Evolutionary conservation across 129 eudicot genomes (phyloP), one percentile per base, ranked within the genome.

Genomic region (Helichrysum umbraculigerum): DNA sequence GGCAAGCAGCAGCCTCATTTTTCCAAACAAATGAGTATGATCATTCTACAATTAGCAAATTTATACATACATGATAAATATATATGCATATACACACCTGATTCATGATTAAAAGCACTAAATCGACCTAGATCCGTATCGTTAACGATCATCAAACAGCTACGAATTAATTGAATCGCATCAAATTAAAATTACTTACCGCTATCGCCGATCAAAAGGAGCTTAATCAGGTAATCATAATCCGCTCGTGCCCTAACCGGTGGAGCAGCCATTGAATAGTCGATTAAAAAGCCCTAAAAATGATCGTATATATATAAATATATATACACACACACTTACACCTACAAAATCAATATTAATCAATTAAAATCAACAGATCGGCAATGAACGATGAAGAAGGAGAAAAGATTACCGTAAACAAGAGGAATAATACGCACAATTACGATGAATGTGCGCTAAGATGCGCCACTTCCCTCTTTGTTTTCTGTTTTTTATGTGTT

Each of bases 161-260:
- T 72, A 34, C 0, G n/a, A 47, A 56, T 2, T 12, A 63, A 15
- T 4, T 3, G 15, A 30, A 29, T 12, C 3, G 17, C 35, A 63
- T 25, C 17, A 30, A 63, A 30, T 15, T 63, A 29, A 63, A 25
- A 6, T 14, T 14, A 75, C 81, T 56, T 42, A 80, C 90, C 90
- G 76, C 90, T 86, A 21, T 86, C 90, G 65, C 90, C 90, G 76
- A 86, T 86, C 64, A 86, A 74, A 73, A 86, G 90, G 37, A 86
- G 90, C 87, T 86, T 86, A 66, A 86, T 86, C 81, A 86, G 87
- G 66, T 76, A 86, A 80, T 83, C 90, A 44, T 86, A 86, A 77
- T 86, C 90, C 17, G 90, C 90, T 6, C 90, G 66, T 15, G 87
- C 85, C 80, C 90, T 86, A 41, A 81, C 86, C 81, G 87, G 90